These are phyloP conservation scores for Phyllosticta citriasiana DNA, from an alignment of 2,329 filamentous ascomycete species.

Conservation along the genomic window DNA sequence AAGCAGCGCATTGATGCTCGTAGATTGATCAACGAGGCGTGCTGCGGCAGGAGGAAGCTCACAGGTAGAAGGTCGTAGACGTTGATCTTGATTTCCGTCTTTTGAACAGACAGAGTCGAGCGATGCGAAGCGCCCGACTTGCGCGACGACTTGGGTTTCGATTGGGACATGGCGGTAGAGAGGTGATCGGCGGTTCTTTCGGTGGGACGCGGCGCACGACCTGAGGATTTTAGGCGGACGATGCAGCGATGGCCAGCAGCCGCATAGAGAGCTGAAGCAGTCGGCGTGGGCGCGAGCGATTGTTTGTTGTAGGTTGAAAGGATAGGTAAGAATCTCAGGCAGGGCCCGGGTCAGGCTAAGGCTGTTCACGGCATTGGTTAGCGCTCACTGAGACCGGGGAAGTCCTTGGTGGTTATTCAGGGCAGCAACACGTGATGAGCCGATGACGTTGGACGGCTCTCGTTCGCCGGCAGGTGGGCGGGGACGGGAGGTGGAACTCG, in stretches of 20 bases:
- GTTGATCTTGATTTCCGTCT: constrained; percentile 65
- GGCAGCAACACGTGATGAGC: constrained; percentile 2
- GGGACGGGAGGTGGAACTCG: too few species aligned
- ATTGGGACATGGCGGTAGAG: constrained; percentile 4
- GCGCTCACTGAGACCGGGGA: background rate
- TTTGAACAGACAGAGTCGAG: constrained; percentile 58
- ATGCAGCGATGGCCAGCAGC: background rate
- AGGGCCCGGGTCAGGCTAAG: background rate
- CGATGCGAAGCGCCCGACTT: constrained; percentile 39
- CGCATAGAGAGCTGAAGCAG: background rate
- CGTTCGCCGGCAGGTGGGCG: background rate
- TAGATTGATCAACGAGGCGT: background rate
- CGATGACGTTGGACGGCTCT: background rate
- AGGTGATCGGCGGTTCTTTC: constrained; percentile 5
- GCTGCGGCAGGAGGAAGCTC: constrained; percentile 16
- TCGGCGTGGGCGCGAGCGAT: background rate
- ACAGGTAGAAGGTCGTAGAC: constrained; percentile 70
- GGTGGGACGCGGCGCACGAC: constrained; percentile 1
- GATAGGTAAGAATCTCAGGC: background rate
- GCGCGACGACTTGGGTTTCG: constrained; percentile 18
- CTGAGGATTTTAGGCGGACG: constrained; percentile 4
- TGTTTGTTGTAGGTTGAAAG: background rate
- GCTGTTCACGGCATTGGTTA: constrained; percentile 6
- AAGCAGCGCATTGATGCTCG: background rate
- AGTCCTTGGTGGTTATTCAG: constrained; percentile 7